Conservation (phyloP, 192 early-diverging fungal species). For the Linderina pennispora region DNA sequence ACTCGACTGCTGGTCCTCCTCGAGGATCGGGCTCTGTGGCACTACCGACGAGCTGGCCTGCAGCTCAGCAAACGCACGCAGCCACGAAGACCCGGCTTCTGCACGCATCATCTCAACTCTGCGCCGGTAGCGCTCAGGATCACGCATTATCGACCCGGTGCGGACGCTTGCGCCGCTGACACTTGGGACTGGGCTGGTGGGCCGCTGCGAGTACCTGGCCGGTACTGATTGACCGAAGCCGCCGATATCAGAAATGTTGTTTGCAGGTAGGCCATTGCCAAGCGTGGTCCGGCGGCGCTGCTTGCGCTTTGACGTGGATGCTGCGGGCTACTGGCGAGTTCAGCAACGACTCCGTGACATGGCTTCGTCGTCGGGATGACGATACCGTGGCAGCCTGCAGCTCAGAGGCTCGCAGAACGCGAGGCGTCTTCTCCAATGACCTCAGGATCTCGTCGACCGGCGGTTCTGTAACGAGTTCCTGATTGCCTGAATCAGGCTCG, state of each 20-base stretch:
- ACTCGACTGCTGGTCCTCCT: background rate
- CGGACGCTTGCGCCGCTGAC: slow-evolving; percentile 15
- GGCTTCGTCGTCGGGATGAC: slow-evolving; percentile 18
- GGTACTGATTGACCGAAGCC: slow-evolving; percentile 19
- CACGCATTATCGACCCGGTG: slow-evolving; percentile 9
- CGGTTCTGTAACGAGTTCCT: background rate
- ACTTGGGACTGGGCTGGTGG: slow-evolving; percentile 21
- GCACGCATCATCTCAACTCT: slow-evolving; percentile 47
- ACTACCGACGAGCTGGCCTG: slow-evolving; percentile 20
- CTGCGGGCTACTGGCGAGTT: slow-evolving; percentile 5
- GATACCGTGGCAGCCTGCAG: slow-evolving; percentile 30
- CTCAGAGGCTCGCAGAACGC: slow-evolving; percentile 33
- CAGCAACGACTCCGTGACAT: slow-evolving; percentile 3
- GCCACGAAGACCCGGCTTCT: slow-evolving; percentile 43
- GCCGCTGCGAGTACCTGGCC: slow-evolving; percentile 17
- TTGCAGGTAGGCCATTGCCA: slow-evolving; percentile 1
- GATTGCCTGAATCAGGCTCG: slow-evolving; percentile 1
- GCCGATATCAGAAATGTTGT: background rate
- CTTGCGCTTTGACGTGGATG: slow-evolving; percentile 7
- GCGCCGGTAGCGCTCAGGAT: slow-evolving; percentile 43
- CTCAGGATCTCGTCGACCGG: slow-evolving; percentile 1
- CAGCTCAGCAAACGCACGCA: slow-evolving; percentile 44
- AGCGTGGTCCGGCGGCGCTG: slow-evolving; percentile 34
- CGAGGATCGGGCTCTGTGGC: background rate
- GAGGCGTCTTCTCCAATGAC: slow-evolving; percentile 19